phyloP scores from a whole-genome alignment of 129 eudicot genomes.

The Flaveria bidentis region DNA sequence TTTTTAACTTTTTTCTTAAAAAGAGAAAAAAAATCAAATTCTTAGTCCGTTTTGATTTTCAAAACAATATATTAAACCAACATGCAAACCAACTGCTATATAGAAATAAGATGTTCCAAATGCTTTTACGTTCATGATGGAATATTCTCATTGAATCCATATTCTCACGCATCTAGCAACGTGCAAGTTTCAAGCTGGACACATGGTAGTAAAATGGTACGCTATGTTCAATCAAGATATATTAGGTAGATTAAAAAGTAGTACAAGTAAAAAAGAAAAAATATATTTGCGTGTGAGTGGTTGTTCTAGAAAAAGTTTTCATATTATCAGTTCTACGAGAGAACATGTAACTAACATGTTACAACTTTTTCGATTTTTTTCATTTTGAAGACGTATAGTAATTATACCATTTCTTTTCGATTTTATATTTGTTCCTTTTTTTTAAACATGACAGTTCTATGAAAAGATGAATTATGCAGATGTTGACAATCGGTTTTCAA shows the following conservation, averaged over 20 bases:
- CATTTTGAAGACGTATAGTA: not conserved
- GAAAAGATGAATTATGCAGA: too few relatives aligned
- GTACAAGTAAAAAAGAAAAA: too few relatives aligned
- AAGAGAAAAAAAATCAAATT: too few relatives aligned
- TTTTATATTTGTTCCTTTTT: not conserved
- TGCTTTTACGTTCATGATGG: constrained; percentile 30
- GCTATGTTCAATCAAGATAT: too few relatives aligned
- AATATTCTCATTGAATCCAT: constrained; percentile 34
- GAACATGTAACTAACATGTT: not conserved
- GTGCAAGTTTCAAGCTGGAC: constrained; percentile 38
- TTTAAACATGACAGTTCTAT: not conserved
- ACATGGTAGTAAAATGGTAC: constrained; percentile 15
- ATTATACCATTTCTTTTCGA: not conserved
- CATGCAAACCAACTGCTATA: too few relatives aligned
- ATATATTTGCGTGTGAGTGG: too few relatives aligned
- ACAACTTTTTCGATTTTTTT: not conserved
- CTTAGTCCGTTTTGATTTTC: too few relatives aligned
- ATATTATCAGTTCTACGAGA: not conserved
- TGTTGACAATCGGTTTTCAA: too few relatives aligned
- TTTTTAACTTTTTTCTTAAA: too few relatives aligned
- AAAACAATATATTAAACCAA: too few relatives aligned
- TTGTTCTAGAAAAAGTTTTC: too few relatives aligned
- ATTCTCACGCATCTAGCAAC: constrained; percentile 33
- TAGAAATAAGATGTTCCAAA: not conserved
- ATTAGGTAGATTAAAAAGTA: too few relatives aligned